Conservation (phyloP, 2,329 filamentous ascomycete species). For the Plenodomus lindquistii region DNA sequence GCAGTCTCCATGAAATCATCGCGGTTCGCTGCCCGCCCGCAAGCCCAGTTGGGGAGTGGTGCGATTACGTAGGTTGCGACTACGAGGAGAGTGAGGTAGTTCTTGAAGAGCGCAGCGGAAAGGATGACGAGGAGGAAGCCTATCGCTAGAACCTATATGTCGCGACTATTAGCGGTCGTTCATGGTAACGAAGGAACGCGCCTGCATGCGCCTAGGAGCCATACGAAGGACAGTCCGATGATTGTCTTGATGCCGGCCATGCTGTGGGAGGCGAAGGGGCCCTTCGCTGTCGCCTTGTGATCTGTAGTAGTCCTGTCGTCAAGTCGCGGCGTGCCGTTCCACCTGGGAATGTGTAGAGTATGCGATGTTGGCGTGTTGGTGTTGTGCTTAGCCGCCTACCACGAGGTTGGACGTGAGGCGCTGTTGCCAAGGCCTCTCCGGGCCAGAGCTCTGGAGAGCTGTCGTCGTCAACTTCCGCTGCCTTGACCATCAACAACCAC, state of each 20-base stretch:
- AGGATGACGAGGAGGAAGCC: slow-evolving; percentile 99
- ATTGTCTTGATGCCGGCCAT: slow-evolving; percentile 97
- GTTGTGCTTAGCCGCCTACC: slow-evolving; percentile 11
- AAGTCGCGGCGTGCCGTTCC: background rate
- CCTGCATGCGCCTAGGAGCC: slow-evolving; percentile 37
- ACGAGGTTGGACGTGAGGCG: slow-evolving; percentile 15
- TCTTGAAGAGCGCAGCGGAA: slow-evolving; percentile 90
- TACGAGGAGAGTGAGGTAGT: slow-evolving; percentile 93
- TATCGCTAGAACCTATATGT: slow-evolving; percentile 78
- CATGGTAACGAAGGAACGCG: slow-evolving; percentile 4
- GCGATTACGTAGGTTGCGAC: slow-evolving; percentile 94
- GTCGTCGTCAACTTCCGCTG: slow-evolving; percentile 33
- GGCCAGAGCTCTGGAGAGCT: slow-evolving; percentile 21
- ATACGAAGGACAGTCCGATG: slow-evolving; percentile 95
- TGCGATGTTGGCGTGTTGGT: slow-evolving; percentile 3
- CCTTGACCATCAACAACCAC: slow-evolving; percentile 28
- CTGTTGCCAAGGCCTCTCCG: slow-evolving; percentile 12
- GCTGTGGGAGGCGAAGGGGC: slow-evolving; percentile 28
- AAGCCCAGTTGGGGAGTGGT: slow-evolving; percentile 96
- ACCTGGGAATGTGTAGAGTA: background rate
- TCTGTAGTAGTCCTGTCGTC: background rate
- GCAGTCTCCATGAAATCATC: slow-evolving; percentile 94
- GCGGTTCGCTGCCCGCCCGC: slow-evolving; percentile 80
- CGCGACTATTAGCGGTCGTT: slow-evolving; percentile 4
- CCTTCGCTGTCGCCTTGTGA: background rate